Percentiles rank a stretch among this genome's conserved stretches.
phyloP scores from a whole-genome alignment of 805 yeast genomes.

The Myxozyma nipponensis region DNA sequence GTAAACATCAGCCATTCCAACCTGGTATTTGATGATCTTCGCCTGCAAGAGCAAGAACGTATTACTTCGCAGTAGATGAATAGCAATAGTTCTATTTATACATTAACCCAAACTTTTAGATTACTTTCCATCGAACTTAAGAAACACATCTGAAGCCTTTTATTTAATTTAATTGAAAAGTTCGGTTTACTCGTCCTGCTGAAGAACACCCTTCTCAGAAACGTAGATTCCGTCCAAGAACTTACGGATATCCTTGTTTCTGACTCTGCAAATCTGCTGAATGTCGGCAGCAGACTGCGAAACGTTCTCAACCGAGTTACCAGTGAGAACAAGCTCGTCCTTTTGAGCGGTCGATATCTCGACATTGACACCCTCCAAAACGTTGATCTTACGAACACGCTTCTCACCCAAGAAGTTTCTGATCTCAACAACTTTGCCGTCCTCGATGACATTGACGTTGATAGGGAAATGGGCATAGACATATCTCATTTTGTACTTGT shows the following conservation, averaged over 20 bases:
- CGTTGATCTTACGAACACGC: constrained; percentile 84
- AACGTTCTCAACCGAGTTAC: constrained; percentile 96
- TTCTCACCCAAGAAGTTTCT: constrained; percentile 99
- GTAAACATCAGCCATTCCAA: neutral
- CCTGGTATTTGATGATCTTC: no score
- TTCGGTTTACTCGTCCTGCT: constrained; percentile 46
- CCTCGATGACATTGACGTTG: constrained; percentile 86
- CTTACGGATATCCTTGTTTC: constrained; percentile 99
- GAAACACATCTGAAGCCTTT: neutral
- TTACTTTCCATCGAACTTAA: neutral
- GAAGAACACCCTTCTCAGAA: constrained; percentile 88
- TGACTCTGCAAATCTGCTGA: constrained; percentile 96
- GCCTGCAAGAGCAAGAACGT: no score
- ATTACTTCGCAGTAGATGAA: neutral
- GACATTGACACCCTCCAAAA: constrained; percentile 84
- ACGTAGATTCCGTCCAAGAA: constrained; percentile 99
- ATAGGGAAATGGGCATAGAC: constrained; percentile 99
- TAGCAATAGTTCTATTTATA: neutral
- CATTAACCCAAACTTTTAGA: constrained; percentile 1
- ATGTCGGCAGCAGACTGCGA: constrained; percentile 98
- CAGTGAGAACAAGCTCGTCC: constrained; percentile 89
- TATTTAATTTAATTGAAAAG: neutral
- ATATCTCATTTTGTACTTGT: constrained; percentile 99
- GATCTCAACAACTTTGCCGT: constrained; percentile 83
- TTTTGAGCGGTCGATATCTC: constrained; percentile 79